Base-by-base conservation (phyloP, 2,329 filamentous ascomycete species). In the Beauveria sp. region DNA sequence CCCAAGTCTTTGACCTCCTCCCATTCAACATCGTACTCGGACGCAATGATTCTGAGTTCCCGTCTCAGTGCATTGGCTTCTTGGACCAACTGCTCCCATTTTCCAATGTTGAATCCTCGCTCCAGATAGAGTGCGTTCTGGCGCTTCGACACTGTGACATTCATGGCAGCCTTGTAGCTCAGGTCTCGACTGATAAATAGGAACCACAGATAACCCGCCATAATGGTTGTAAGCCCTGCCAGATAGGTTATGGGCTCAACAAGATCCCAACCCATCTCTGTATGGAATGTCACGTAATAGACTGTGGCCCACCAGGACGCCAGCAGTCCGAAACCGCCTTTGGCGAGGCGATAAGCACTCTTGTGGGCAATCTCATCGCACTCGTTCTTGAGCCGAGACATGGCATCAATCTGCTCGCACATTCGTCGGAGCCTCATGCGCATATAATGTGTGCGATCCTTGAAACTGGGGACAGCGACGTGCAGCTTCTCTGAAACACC, bases 231-330 rank as follows among this genome's bases (percentile, higher is more conserved):
- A 65, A 97, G 79, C n/a, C 91, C 90, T 2, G 90, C 91, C 18
- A 96, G 84, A 70, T 96, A 96, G 40, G 91, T 96, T 2, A 96
- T 85, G 0, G 91, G 92, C 74, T 96, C 92, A 79, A 96, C 92
- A 7, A 91, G 83, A 68, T 96, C 91, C 92, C 92, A 96, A 5
- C 92, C 92, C 63, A 89, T 80, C 47, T 91, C 85, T 0, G 91
- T 96, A 66, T 83, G 79, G 66, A 87, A 87, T 2, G 83, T 86
- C 55, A 86, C 76, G 67, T 85, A 85, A 73, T 94, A 96, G 20
- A 96, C 91, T 1, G 86, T 76, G 30, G 82, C 88, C 91, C 91
- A 96, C 90, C 91, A 97, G 3, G 80, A 81, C 1, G 87, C 75
- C 40, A 97, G 76, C 1, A 86, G 79, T 0, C 79, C 87, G 67